Conservation (phyloP, 176 grass and related monocot genomes). For the Oryza punctata region DNA sequence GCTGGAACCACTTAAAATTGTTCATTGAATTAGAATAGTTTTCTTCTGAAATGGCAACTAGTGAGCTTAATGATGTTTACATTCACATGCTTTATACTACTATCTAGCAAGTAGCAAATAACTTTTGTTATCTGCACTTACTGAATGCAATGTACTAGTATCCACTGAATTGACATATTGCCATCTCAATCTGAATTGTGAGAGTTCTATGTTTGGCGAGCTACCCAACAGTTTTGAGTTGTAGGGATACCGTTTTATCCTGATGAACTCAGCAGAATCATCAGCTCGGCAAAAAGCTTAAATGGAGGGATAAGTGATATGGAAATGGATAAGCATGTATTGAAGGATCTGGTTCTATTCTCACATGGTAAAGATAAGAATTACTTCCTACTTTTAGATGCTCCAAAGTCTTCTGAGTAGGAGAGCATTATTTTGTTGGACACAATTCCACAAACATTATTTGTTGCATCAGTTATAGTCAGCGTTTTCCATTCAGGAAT, state of each 20-base stretch:
- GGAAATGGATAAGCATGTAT: conserved; percentile 6
- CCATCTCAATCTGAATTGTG: not conserved
- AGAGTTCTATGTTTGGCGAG: conserved; percentile 8
- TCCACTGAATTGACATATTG: not conserved
- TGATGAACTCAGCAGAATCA: not conserved
- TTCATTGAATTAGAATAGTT: not conserved
- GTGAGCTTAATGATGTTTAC: not conserved
- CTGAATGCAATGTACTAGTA: conserved; percentile 1
- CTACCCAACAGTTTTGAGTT: not conserved
- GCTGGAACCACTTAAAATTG: not conserved
- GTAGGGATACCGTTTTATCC: not conserved
- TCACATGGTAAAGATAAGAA: conserved; percentile 3
- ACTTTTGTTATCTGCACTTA: not conserved
- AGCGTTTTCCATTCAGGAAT: too few species aligned
- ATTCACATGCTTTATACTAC: not conserved
- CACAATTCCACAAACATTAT: not conserved
- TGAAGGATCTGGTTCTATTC: conserved; percentile 33
- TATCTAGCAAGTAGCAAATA: not conserved
- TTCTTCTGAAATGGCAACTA: not conserved
- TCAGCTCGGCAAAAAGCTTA: conserved; percentile 8
- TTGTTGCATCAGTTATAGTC: not conserved
- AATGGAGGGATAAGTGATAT: conserved; percentile 15
- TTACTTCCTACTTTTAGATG: not conserved
- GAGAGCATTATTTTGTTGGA: not conserved
- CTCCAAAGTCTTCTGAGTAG: not conserved